These are phyloP conservation scores for Nakazawaea siamensis DNA, from an alignment of 805 yeast species.

Conservation along the genomic window DNA sequence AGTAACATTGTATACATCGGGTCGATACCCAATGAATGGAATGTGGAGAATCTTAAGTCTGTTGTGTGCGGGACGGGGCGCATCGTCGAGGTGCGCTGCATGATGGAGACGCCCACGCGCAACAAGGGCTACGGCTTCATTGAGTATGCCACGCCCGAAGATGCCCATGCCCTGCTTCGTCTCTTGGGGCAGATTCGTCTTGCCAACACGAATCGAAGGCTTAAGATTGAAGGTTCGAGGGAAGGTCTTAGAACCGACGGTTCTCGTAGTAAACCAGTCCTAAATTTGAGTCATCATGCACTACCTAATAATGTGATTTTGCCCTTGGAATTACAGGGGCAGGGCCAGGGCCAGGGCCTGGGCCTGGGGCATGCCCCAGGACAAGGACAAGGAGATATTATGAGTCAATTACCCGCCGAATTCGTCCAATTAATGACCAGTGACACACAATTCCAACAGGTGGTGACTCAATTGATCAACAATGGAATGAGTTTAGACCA, in stretches of 20 bases:
- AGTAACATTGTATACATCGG: conserved; percentile 44
- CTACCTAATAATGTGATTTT: conserved; percentile 51
- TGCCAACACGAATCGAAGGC: conserved; percentile 33
- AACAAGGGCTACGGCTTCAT: conserved; percentile 64
- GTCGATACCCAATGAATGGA: conserved; percentile 67
- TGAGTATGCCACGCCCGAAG: conserved; percentile 43
- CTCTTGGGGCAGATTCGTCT: conserved; percentile 36
- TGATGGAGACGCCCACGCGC: conserved; percentile 49
- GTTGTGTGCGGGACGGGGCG: conserved; percentile 70
- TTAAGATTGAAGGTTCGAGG: conserved; percentile 53
- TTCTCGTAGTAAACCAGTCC: conserved; percentile 28
- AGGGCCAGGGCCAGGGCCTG: background rate
- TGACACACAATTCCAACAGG: conserved; percentile 24
- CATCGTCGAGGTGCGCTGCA: conserved; percentile 57
- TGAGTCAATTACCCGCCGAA: conserved; percentile 12
- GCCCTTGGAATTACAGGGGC: conserved; percentile 36
- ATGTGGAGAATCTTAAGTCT: conserved; percentile 48
- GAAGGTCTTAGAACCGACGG: conserved; percentile 39
- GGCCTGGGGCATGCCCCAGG: background rate
- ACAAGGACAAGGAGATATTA: conserved; percentile 1
- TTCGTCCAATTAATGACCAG: conserved; percentile 17
- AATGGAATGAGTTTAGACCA: conserved; percentile 27
- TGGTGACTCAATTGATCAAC: conserved; percentile 26
- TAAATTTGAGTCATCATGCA: conserved; percentile 34
- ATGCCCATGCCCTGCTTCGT: conserved; percentile 42